Percentiles rank a stretch among this genome's conserved stretches.
These are phyloP conservation scores for Crucihimalaya himalaica DNA, from an alignment of 345 rosid species.

Conservation along the genomic window DNA sequence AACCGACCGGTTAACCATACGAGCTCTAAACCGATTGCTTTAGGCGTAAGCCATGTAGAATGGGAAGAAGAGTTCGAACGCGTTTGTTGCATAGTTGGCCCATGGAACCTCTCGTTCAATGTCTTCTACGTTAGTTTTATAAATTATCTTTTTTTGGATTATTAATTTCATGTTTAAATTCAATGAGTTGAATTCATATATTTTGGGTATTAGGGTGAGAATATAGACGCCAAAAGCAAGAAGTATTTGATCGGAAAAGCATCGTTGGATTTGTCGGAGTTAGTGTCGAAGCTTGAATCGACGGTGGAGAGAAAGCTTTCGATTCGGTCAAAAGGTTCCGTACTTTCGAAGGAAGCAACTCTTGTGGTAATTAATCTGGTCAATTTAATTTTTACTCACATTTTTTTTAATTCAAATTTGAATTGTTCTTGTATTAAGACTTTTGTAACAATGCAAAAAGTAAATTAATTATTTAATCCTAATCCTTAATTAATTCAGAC, in stretches of 20 bases:
- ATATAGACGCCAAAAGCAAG: constrained; percentile 12
- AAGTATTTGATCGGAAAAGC: constrained; percentile 33
- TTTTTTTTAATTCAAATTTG: background rate
- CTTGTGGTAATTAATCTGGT: constrained; percentile 34
- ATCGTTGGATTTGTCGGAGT: constrained; percentile 36
- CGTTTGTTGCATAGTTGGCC: constrained; percentile 38
- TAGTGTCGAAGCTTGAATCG: constrained; percentile 28
- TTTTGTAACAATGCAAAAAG: background rate
- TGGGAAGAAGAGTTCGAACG: constrained; percentile 39
- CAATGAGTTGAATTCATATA: background rate
- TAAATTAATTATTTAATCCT: constrained; percentile 3
- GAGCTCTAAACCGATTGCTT: constrained; percentile 17
- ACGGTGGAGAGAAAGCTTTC: constrained; percentile 40
- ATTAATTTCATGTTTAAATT: background rate
- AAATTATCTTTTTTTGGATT: background rate
- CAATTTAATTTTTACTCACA: constrained; percentile 8
- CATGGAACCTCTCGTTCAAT: constrained; percentile 39
- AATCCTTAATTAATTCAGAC: constrained; percentile 30
- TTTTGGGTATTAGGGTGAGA: constrained; percentile 24
- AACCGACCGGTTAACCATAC: constrained; percentile 33
- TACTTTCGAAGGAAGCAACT: constrained; percentile 33
- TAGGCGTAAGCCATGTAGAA: constrained; percentile 24
- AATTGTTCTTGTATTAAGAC: constrained; percentile 19
- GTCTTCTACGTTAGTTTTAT: constrained; percentile 37
- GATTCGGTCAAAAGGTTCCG: constrained; percentile 33